Evolutionary conservation across 768 basidiomycete species (phyloP), one percentile per base, ranked within the genome.

Genomic region (Termitomyces sp.): DNA sequence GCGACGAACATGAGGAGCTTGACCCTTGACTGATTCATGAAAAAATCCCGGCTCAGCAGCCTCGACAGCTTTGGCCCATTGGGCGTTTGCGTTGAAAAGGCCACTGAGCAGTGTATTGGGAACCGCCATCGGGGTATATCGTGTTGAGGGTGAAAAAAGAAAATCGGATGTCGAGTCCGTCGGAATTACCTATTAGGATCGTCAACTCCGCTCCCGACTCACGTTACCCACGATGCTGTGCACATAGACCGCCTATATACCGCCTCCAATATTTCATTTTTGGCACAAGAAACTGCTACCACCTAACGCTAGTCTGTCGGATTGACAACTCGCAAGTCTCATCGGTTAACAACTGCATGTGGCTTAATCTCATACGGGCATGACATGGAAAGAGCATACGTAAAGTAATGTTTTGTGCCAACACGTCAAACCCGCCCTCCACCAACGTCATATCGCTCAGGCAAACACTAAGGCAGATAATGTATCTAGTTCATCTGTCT

Each of bases 401-500:
- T 54, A 62, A 50, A 25, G 52, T 52, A 57, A 50, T 44, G 55
- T 58, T 59, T 60, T 59, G 54, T 55, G 59, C 49, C 46, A 21
- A 61, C 46, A 61, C 39, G 44, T 55, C 46, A 23, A 34, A 45
- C 58, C 43, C 57, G 48, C 54, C 62, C 52, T 58, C 54, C 57
- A 57, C 11, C 52, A 60, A 44, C 37, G 39, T 48, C 56, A 34
- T 34, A 57, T 62, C 59, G 50, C 54, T 49, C 62, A 62, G 43
- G 50, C 54, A 52, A 46, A 52, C 25, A 56, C 4, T 34, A 23
- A 51, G 25, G 37, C 11, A 25, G 51, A 21, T 54, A 51, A 50
- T 66, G n/a, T 42, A 63, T 75, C 42, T 68, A 94, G 77, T 94
- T 94, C 91, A 94, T 94, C 77, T 93, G 89, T 56, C 93, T 82